These are phyloP conservation scores for Rhododendron ovatum DNA, from an alignment of 148 eudicot species.

Conservation along the genomic window DNA sequence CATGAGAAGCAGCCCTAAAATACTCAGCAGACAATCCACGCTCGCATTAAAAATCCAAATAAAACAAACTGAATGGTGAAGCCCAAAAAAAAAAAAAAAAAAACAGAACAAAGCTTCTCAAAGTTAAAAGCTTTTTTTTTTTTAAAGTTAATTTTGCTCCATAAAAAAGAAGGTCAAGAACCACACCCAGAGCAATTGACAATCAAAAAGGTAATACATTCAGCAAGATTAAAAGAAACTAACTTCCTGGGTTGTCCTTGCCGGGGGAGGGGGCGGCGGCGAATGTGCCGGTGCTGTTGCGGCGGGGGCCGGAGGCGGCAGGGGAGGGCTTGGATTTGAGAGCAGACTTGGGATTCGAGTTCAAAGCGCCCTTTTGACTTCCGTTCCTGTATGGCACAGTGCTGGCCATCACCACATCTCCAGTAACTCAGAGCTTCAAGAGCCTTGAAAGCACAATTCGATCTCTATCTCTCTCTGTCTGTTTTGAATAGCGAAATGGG, in stretches of 20 bases:
- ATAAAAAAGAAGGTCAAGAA: background rate
- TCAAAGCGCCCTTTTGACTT: conserved; percentile 16
- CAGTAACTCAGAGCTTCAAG: background rate
- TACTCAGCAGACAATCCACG: background rate
- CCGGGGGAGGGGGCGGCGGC: conserved; percentile 11
- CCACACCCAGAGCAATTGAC: background rate
- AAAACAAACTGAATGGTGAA: background rate
- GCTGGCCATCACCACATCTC: conserved; percentile 23
- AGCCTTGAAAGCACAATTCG: background rate
- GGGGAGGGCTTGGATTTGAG: conserved; percentile 50
- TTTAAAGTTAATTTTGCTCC: background rate
- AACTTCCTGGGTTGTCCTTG: conserved; percentile 13
- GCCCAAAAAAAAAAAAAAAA: background rate
- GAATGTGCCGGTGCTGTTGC: conserved; percentile 46
- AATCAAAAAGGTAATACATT: background rate
- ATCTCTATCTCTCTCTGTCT: background rate
- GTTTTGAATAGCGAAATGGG: background rate
- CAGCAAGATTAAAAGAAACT: background rate
- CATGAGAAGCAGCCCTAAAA: background rate
- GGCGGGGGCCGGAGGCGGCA: conserved; percentile 41
- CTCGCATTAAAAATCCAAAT: background rate
- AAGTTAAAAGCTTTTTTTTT: background rate
- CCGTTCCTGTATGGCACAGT: conserved; percentile 32
- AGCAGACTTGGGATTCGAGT: conserved; percentile 37
- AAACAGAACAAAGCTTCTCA: background rate